Evolutionary conservation across 1,139 yeast species (phyloP).

Genomic region (Suhomyces terraborum): DNA sequence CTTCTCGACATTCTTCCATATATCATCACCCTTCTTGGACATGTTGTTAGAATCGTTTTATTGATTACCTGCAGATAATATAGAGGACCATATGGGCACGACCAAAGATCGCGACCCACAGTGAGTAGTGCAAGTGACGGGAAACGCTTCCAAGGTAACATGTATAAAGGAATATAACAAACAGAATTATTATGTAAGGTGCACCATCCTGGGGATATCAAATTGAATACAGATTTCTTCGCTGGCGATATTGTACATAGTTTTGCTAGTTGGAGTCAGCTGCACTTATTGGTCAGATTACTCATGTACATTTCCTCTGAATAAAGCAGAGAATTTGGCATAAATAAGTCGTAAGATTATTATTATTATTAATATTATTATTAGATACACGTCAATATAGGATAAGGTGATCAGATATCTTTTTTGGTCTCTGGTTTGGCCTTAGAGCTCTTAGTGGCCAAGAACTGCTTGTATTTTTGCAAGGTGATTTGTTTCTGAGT

Average conservation of each 20-base stretch:
- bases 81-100: neutral
- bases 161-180: too few relatives aligned
- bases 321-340: too few relatives aligned
- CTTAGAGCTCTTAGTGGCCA: constrained; percentile 39
- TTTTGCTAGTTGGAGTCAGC: too few relatives aligned
- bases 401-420: constrained; percentile 10
- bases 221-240: too few relatives aligned
- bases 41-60: constrained; percentile 23
- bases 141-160: too few relatives aligned
- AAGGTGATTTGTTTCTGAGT: constrained; percentile 61
- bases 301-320: too few relatives aligned
- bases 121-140: too few relatives aligned
- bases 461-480: constrained; percentile 61
- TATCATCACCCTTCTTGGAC: constrained; percentile 81
- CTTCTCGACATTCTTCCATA: constrained; percentile 92
- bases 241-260: too few relatives aligned
- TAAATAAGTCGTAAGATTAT: constrained; percentile 1
- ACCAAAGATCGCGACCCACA: neutral
- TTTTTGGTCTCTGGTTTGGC: constrained; percentile 10
- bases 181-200: too few relatives aligned
- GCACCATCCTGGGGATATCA: too few relatives aligned
- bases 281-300: too few relatives aligned
- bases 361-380: constrained; percentile 3
- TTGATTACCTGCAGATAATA: constrained; percentile 4
- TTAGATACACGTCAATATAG: neutral